Evolutionary conservation across 768 basidiomycete genomes (phyloP).

Genomic region (Tephrocybe rancida): DNA sequence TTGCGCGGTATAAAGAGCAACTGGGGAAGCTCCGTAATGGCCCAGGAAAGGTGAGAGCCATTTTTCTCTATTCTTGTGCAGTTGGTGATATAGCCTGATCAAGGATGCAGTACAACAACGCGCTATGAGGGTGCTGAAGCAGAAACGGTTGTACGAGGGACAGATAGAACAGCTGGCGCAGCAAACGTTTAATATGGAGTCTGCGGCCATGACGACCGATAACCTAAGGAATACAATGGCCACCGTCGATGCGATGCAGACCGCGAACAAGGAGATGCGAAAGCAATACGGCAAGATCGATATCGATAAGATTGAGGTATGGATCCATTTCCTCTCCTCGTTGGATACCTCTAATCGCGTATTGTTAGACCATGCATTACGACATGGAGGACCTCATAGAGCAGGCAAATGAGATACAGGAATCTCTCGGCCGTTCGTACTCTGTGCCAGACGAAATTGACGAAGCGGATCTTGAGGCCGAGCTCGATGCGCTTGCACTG

Average conservation of each 20-base stretch:
- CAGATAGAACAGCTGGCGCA: conserved; percentile 91
- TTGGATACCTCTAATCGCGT: not conserved
- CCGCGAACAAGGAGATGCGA: conserved; percentile 94
- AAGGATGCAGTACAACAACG: conserved; percentile 92
- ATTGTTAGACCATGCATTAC: conserved; percentile 84
- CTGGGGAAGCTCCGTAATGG: conserved; percentile 93
- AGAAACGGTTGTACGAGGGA: conserved; percentile 94
- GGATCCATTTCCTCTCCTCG: conserved; percentile 17
- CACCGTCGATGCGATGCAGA: conserved; percentile 94
- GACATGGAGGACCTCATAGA: conserved; percentile 98
- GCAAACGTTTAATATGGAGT: conserved; percentile 99
- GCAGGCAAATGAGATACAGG: conserved; percentile 97
- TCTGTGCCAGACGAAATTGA: conserved; percentile 97
- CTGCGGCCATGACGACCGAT: conserved; percentile 93
- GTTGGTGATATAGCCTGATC: not conserved
- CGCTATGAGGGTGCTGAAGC: conserved; percentile 90
- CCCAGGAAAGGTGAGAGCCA: conserved; percentile 81
- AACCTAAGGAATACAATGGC: conserved; percentile 99
- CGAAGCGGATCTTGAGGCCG: conserved; percentile 96
- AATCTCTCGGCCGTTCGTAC: conserved; percentile 90
- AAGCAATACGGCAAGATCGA: conserved; percentile 98
- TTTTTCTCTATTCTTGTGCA: not conserved
- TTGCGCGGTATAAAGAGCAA: conserved; percentile 91
- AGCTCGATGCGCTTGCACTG: conserved; percentile 90
- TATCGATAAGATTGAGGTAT: conserved; percentile 97